Base-by-base conservation (phyloP, 495 filamentous ascomycete genomes). In the Elaphomyces granulatus region DNA sequence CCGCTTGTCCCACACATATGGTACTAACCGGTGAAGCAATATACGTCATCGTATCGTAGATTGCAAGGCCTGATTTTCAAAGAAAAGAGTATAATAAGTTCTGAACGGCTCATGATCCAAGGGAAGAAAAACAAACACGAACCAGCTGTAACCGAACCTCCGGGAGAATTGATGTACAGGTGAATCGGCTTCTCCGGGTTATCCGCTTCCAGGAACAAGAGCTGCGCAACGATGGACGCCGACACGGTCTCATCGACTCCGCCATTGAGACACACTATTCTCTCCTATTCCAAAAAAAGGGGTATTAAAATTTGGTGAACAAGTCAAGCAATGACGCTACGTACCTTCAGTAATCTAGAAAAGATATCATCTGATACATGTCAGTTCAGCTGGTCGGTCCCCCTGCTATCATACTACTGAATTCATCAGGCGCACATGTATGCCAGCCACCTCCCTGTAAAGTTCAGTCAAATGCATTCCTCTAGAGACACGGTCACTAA, bases 1-100 rank as follows among this genome's bases (percentile, higher is more conserved):
- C 88, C 0, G 90, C 90, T 56, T 92, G 86, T 3, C 90, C 90
- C 16, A 96, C 71, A 56, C 92, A 96, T 45, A 96, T 93, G 2
- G 90, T 98, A 32, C 78, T 81, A 3, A 96, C 85, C 8, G 90
- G 84, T 3, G 82, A 81, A 44, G 76, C 75, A 60, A 98, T 96
- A 63, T 96, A 98, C 44, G 79, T 78, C 88, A 98, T 98, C 36
- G 92, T 96, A 59, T 98, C 90, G 68, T 98, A 98, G 54, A 98
- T 95, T 34, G 90, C 87, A 20, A 98, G 72, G 4, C 90, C 82
- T 63, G 51, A n/a, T n/a, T n/a, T 33, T 2, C 34, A 28, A 20
- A 17, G 12, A 14, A 17, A 8, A 19, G 9, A 15, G 16, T 42
- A 12, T 15, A 23, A 30, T 16, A 19, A 20, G 21, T 17, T 14